Conservation (phyloP, 1,284 basidiomycete species). For the Fomitopsis pinicola region DNA sequence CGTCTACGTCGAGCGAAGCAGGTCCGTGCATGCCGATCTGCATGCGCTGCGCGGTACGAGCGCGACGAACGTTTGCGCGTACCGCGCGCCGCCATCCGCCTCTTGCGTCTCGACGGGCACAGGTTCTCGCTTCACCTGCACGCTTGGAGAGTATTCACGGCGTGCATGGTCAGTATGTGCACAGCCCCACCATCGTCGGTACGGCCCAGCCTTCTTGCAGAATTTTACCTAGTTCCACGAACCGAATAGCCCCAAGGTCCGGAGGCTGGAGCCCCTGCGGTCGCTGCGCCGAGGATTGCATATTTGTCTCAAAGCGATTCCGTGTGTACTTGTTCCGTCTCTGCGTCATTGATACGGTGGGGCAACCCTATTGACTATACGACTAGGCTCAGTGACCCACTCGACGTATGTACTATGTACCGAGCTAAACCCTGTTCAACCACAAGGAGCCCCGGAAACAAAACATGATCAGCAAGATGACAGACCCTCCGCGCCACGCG, state of each 20-base stretch:
- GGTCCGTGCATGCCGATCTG: too few relatives aligned
- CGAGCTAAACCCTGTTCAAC: too few relatives aligned
- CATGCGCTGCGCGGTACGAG: too few relatives aligned
- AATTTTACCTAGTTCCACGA: neutral
- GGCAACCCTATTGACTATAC: too few relatives aligned
- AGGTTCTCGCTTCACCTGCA: neutral
- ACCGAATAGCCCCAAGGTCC: neutral
- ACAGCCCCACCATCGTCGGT: neutral
- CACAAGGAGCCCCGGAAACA: too few relatives aligned
- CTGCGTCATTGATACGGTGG: too few relatives aligned
- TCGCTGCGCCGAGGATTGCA: neutral
- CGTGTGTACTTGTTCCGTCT: too few relatives aligned
- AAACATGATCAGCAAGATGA: neutral
- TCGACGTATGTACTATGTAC: too few relatives aligned
- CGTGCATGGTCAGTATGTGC: neutral
- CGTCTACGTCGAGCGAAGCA: too few relatives aligned
- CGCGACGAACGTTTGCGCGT: neutral
- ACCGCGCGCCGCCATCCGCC: neutral
- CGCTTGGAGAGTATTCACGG: neutral
- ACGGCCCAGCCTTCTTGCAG: neutral
- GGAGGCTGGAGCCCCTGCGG: neutral
- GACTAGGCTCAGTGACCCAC: too few relatives aligned
- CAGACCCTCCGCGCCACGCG: neutral
- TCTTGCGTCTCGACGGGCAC: neutral
- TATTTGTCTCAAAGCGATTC: too few relatives aligned